Conservation (phyloP, 2,329 filamentous ascomycete genomes). For the Talaromyces sp. region DNA sequence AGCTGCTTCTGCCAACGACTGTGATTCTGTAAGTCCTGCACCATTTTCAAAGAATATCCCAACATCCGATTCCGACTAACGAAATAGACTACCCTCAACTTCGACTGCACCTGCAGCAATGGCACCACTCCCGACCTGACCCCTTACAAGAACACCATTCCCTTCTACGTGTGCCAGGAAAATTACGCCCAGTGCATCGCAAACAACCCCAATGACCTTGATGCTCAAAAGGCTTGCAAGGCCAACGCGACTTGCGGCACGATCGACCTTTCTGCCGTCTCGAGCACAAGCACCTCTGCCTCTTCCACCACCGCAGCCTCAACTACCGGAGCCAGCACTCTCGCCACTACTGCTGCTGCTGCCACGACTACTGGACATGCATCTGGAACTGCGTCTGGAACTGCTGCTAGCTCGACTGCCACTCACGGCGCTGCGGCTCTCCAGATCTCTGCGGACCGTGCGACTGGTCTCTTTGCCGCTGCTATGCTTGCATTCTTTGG, state of each 20-base stretch:
- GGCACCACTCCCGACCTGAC: constrained; percentile 55
- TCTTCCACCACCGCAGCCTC: constrained; percentile 34
- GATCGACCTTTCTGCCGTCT: constrained; percentile 32
- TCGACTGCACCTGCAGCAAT: constrained; percentile 59
- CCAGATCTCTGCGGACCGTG: constrained; percentile 50
- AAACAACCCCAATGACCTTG: constrained; percentile 46
- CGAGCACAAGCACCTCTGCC: constrained; percentile 23
- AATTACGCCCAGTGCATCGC: constrained; percentile 53
- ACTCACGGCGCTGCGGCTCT: constrained; percentile 43
- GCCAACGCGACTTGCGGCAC: constrained; percentile 53
- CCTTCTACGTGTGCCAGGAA: constrained; percentile 59
- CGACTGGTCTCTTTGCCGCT: constrained; percentile 53
- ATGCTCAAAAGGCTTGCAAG: constrained; percentile 51
- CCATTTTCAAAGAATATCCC: constrained; percentile 21
- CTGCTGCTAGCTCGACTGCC: constrained; percentile 28
- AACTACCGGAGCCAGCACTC: constrained; percentile 32
- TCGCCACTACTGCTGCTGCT: constrained; percentile 27
- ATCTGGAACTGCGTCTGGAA: constrained; percentile 36
- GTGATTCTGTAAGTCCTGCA: constrained; percentile 53
- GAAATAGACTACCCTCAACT: constrained; percentile 51
- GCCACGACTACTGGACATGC: constrained; percentile 30
- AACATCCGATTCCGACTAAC: constrained; percentile 15
- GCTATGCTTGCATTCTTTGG: constrained; percentile 58
- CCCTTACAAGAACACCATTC: constrained; percentile 58
- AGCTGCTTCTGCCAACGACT: constrained; percentile 52